Conservation (phyloP, 192 early-diverging fungal genomes). For the Umbelopsis isabellina region DNA sequence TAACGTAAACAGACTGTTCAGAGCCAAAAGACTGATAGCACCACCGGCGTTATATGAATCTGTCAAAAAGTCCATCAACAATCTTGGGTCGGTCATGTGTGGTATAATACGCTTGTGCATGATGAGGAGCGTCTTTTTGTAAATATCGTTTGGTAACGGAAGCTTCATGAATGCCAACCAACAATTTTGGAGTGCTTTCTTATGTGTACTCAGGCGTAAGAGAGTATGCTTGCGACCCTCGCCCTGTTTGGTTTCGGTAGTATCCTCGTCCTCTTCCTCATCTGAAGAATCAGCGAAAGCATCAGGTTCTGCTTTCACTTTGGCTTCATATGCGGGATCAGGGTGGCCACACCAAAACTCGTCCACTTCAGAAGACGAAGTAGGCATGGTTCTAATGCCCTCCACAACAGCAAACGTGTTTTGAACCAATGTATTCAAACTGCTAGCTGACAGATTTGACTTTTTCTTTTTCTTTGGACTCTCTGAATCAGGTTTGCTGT, state of each 20-base stretch:
- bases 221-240: slow-evolving; percentile 26
- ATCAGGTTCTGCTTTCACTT: slow-evolving; percentile 9
- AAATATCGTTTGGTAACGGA: slow-evolving; percentile 70
- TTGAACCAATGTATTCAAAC: slow-evolving; percentile 47
- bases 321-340: slow-evolving; percentile 30
- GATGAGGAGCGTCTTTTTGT: slow-evolving; percentile 79
- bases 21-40: slow-evolving; percentile 84
- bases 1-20: slow-evolving; percentile 95
- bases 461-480: slow-evolving; percentile 44
- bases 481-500: slow-evolving; percentile 43
- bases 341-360: slow-evolving; percentile 69
- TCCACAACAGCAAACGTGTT: slow-evolving; percentile 67
- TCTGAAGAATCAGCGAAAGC: slow-evolving; percentile 27
- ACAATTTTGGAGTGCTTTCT: slow-evolving; percentile 73
- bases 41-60: slow-evolving; percentile 87
- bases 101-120: slow-evolving; percentile 93
- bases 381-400: slow-evolving; percentile 61
- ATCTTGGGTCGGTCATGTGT: slow-evolving; percentile 72
- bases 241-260: slow-evolving; percentile 33
- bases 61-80: slow-evolving; percentile 93
- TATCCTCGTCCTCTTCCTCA: slow-evolving; percentile 39
- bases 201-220: slow-evolving; percentile 60
- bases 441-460: slow-evolving; percentile 29
- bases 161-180: slow-evolving; percentile 75
- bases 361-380: slow-evolving; percentile 52